Base-by-base conservation (phyloP, 768 basidiomycete genomes). In the Punctularia strigosozonata region DNA sequence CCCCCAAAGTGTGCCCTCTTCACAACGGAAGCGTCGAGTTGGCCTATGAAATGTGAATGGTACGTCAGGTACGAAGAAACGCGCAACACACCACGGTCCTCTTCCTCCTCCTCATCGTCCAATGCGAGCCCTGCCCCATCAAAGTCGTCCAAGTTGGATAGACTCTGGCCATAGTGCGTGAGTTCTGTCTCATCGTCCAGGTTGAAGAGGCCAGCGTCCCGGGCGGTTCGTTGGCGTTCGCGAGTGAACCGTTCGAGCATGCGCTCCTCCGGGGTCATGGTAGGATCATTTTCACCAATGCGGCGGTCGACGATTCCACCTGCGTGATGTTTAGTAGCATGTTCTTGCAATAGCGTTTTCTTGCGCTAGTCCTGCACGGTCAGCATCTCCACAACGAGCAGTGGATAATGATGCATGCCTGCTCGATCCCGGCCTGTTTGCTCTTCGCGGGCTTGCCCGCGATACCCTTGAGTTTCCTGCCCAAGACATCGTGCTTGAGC, bases 231-330 rank as follows among this genome's bases (percentile, higher is more conserved):
- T 54, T 92, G 87, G 43, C 89, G 66, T 59, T 98, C 92, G 46
- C 72, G 72, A 7, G 92, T 97, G 56, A 97, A 98, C 22, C 95
- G 81, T 58, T 94, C 91, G 25, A 97, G 69, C 81, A 97, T 97
- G 44, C 90, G 82, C 47, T 98, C 94, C 56, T 99, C 95, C 23
- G 90, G 66, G n/a, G 85, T 80, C 73, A 98, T 78, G 7, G 78
- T 71, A 2, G 91, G 80, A 45, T 98, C 80, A 53, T 87, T 80
- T 71, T 99, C 95, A 62, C 95, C 95, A 54, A 98, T 97, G 15
- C 95, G 81, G 37, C 88, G 75, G 60, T 99, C 95, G 41, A 92
- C 63, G 42, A 99, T 80, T 4, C 91, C 87, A 4, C 91, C 92
- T 7, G 83, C 77, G 46, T 78, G 82, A 35, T 75, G 78, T 47